These are phyloP conservation scores for Cercospora sp. DNA, from an alignment of 2,329 filamentous ascomycete species.

Conservation along the genomic window DNA sequence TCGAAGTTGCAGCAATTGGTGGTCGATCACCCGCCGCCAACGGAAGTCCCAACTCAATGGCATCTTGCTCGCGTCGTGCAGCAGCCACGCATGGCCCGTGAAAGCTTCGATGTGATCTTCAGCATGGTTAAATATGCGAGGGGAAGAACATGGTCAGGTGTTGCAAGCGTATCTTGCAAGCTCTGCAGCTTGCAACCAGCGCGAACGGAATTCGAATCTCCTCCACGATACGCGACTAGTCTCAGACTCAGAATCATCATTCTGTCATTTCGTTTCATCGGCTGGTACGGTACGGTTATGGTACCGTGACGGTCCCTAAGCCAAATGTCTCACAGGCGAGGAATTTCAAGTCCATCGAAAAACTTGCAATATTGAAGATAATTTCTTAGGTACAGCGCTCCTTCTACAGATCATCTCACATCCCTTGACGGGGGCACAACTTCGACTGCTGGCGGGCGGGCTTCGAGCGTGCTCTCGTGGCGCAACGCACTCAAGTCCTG, in stretches of 20 bases:
- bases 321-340: background rate
- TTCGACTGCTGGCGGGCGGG: background rate
- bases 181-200: background rate
- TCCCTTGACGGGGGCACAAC: background rate
- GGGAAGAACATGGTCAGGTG: background rate
- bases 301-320: background rate
- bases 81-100: background rate
- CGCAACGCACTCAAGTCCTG: background rate
- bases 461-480: background rate
- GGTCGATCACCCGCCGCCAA: constrained; percentile 6
- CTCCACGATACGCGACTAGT: background rate
- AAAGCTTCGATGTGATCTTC: constrained; percentile 3
- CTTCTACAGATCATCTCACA: background rate
- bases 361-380: background rate
- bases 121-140: background rate
- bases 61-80: constrained; percentile 3
- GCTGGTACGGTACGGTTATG: background rate
- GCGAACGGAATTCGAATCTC: background rate
- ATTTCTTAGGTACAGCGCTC: background rate
- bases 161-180: background rate
- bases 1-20: background rate
- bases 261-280: background rate
- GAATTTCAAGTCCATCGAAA: background rate
- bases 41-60: constrained; percentile 1
- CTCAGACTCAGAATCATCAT: background rate